Base-by-base conservation (phyloP, 1,284 basidiomycete genomes). In the Naganishia albida region DNA sequence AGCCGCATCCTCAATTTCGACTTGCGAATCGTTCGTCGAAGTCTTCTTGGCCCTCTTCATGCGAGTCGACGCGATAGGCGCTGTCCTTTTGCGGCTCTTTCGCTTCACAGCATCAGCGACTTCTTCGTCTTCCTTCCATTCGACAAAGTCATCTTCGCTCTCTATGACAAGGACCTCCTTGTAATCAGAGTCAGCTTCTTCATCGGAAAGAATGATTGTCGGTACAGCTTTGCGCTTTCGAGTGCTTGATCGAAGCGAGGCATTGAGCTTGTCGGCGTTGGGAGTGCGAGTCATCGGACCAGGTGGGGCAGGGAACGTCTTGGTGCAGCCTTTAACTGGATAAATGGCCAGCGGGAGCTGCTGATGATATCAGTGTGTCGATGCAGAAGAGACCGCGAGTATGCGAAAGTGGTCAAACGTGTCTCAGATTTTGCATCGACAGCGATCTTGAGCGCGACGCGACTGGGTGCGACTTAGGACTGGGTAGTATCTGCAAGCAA, bases 251-350 rank as follows among this genome's bases (percentile, higher is more conserved):
- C 57, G 57, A 16, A 60, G 23, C 1, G 57, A 49, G 26, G 46
- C 57, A 18, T 60, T 60, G 10, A 60, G 57, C 12, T 40, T 60
- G 46, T 60, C 57, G 34, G 57, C 46, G 46, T 60, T 60, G 25
- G 57, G 46, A 8, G 57, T 60, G 34, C 57, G 46, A 13, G 54
- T 25, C 54, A 56, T 56, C 6, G 16, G 16, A 15, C 6, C n/a
- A 20, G 26, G 52, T 20, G 16, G 3, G 46, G 18, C 46, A 20
- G 10, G 10, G 46, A n/a, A 12, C 18, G 15, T 44, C 20, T n/a
- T 6, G 43, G 6, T 44, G 43, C 18, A n/a, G 18, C 43, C 43
- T n/a, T 7, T 12, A 7, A 8, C 6, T 7, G 43, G 6, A 8
- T 8, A 18, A 6, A 44, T n/a, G 43, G 18, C 20, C 18, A 10